phyloP scores from a whole-genome alignment of 805 yeast species.

The Starmerella kuoi region DNA sequence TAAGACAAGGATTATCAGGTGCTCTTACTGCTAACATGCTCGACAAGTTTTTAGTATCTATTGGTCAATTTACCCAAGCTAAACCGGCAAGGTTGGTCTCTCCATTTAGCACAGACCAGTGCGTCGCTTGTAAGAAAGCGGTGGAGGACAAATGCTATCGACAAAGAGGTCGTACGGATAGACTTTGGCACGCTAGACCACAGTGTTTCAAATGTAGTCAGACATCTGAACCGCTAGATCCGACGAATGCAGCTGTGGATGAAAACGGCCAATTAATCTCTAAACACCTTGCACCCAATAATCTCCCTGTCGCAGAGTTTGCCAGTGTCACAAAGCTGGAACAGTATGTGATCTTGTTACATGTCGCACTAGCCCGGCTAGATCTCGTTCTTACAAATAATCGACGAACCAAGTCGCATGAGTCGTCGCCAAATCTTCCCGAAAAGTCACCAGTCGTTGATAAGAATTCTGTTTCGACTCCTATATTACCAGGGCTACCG shows the following conservation, averaged over 20 bases:
- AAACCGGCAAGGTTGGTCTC: slow-evolving; percentile 31
- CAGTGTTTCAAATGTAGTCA: slow-evolving; percentile 56
- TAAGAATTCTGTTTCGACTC: slow-evolving; percentile 1
- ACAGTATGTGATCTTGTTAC: slow-evolving; percentile 64
- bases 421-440: slow-evolving; percentile 2
- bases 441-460: neutral
- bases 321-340: slow-evolving; percentile 52
- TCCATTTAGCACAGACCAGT: slow-evolving; percentile 53
- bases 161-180: slow-evolving; percentile 32
- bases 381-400: slow-evolving; percentile 32
- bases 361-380: slow-evolving; percentile 69
- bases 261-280: slow-evolving; percentile 6
- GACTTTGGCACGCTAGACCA: slow-evolving; percentile 59
- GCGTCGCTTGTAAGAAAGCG: slow-evolving; percentile 56
- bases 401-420: slow-evolving; percentile 12
- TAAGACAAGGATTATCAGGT: slow-evolving; percentile 65
- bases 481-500: slow-evolving; percentile 2
- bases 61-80: slow-evolving; percentile 36
- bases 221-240: slow-evolving; percentile 6
- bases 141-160: slow-evolving; percentile 73
- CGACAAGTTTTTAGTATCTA: slow-evolving; percentile 40
- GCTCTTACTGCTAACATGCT: slow-evolving; percentile 61
- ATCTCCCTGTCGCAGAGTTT: slow-evolving; percentile 30
- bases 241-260: slow-evolving; percentile 6
- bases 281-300: neutral